Conservation (phyloP, 2,329 filamentous ascomycete species). For the Metarhizium humberi region DNA sequence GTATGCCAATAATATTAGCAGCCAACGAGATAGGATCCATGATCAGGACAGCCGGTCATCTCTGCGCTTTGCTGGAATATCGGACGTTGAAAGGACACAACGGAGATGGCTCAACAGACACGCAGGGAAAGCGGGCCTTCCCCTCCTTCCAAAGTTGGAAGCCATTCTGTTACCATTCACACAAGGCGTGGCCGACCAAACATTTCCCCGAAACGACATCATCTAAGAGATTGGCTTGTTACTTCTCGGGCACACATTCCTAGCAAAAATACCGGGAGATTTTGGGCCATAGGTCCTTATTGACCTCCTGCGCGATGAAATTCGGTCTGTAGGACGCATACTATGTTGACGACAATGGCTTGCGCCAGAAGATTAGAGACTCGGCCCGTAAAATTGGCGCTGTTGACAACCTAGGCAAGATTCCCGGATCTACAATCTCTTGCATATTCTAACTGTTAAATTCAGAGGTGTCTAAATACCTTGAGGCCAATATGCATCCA, state of each 20-base stretch:
- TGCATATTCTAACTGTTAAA: neutral
- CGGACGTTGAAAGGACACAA: conserved; percentile 13
- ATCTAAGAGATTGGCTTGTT: conserved; percentile 17
- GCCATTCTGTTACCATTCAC: too few relatives aligned
- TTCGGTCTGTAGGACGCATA: too few relatives aligned
- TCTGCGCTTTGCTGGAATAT: too few relatives aligned
- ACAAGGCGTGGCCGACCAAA: too few relatives aligned
- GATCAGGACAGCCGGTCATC: too few relatives aligned
- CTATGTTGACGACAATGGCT: conserved; percentile 18
- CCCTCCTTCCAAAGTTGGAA: too few relatives aligned
- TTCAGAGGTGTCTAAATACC: neutral
- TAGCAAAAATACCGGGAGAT: conserved; percentile 17
- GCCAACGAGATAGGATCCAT: too few relatives aligned
- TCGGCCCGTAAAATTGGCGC: neutral
- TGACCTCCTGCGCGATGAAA: too few relatives aligned
- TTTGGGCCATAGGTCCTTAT: neutral
- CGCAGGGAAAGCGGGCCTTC: neutral
- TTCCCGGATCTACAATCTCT: neutral
- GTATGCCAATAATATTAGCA: too few relatives aligned
- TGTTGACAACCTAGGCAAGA: neutral
- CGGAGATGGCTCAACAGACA: conserved; percentile 4
- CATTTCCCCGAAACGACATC: neutral
- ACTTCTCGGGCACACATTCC: conserved; percentile 10
- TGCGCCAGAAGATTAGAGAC: conserved; percentile 14
- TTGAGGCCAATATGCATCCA: neutral